These are phyloP conservation scores for Pythium grandisporangium DNA, from an alignment of 352 stramenopile genomes.

Conservation along the genomic window DNA sequence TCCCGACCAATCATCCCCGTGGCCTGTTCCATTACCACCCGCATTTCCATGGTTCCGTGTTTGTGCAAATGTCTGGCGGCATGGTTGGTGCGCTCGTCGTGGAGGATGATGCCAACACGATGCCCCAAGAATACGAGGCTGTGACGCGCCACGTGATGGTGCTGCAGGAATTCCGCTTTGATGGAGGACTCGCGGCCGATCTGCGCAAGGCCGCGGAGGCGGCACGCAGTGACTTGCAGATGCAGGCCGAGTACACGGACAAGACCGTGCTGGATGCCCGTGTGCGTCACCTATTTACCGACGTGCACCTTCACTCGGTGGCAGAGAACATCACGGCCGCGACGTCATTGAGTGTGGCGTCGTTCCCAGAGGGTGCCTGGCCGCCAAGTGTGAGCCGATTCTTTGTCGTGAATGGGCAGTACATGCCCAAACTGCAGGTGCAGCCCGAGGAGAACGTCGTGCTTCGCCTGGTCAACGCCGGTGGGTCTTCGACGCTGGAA, in stretches of 20 bases:
- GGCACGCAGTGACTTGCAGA: constrained; percentile 35
- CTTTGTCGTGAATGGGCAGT: constrained; percentile 66
- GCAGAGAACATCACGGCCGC: constrained; percentile 16
- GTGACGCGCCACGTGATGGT: constrained; percentile 41
- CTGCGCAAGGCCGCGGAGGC: constrained; percentile 33
- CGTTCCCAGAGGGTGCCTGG: constrained; percentile 6
- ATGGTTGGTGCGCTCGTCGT: constrained; percentile 62
- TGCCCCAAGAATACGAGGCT: constrained; percentile 29
- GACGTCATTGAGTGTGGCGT: constrained; percentile 7
- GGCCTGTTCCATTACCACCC: constrained; percentile 82
- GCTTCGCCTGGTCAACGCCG: constrained; percentile 57
- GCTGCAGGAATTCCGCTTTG: constrained; percentile 59
- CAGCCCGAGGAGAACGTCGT: constrained; percentile 37
- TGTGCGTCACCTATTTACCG: constrained; percentile 29
- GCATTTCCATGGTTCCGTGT: constrained; percentile 70
- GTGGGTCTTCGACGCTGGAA: constrained; percentile 35
- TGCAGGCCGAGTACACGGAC: constrained; percentile 33
- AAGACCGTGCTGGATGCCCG: constrained; percentile 24
- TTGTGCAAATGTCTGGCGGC: constrained; percentile 63
- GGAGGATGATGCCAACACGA: constrained; percentile 35
- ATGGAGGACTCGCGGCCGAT: constrained; percentile 38
- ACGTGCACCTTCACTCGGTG: constrained; percentile 25
- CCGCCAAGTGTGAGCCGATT: constrained; percentile 36
- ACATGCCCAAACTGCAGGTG: constrained; percentile 49
- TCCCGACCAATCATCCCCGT: constrained; percentile 53